Percentiles rank a stretch among this genome's conserved stretches.
phyloP scores from a whole-genome alignment of 371 early-diverging fungal genomes.

The Saksenaea vasiformis region DNA sequence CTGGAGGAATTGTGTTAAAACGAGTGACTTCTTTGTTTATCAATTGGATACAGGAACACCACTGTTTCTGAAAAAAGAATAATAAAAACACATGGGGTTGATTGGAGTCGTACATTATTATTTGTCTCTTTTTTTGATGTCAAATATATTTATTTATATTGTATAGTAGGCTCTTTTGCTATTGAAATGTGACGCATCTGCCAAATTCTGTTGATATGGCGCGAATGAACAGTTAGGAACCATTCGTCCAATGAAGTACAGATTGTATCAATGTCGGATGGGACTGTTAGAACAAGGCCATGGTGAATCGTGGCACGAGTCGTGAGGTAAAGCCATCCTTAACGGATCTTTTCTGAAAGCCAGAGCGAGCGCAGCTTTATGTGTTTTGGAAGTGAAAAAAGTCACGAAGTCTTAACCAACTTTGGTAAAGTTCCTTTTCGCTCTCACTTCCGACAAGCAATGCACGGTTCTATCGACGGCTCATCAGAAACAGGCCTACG shows the following conservation, averaged over 20 bases:
- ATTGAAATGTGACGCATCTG: background rate
- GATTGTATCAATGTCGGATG: background rate
- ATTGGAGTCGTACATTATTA: background rate
- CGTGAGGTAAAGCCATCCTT: background rate
- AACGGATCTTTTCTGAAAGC: background rate
- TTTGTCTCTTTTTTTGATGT: no score
- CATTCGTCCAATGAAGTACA: background rate
- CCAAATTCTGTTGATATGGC: background rate
- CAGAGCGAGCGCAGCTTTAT: background rate
- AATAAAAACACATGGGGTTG: background rate
- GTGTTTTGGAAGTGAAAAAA: background rate
- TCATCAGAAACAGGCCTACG: background rate
- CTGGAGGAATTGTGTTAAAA: conserved; percentile 18
- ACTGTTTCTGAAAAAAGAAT: background rate
- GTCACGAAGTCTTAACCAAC: background rate
- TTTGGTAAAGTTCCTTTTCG: background rate
- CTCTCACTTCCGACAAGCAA: background rate
- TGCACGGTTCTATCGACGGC: background rate
- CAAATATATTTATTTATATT: no score
- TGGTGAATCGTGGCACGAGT: background rate
- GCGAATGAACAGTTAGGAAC: background rate
- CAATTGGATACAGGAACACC: background rate
- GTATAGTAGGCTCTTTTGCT: background rate
- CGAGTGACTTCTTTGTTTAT: background rate
- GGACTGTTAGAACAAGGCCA: background rate